Base-by-base conservation (phyloP, 2,329 filamentous ascomycete genomes). In the Magnaporthales sp. region DNA sequence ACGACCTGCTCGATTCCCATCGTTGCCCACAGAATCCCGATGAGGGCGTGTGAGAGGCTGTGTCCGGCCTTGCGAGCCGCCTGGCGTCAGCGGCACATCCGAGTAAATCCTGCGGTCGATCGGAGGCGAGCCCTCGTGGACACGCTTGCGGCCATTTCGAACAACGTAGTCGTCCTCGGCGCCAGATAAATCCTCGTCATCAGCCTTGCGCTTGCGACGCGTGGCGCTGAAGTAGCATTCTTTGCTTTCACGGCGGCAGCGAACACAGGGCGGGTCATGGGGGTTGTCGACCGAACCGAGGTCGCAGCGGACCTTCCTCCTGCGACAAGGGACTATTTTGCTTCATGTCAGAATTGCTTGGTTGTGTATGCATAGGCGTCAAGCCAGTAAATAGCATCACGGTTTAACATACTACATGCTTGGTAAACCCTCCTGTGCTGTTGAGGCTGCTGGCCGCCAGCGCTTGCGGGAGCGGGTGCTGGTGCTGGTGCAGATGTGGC, bases 201-300 rank as follows among this genome's bases (percentile, higher is more conserved):
- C 86, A 63, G 84, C 84, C 83, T 95, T 96, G 75, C 93, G 88
- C 87, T 98, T 98, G 75, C 95, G 89, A 64, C 95, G 86, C 32
- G 93, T 98, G 24, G 93, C 92, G 69, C 93, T 96, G 82, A 99
- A 99, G 84, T 90, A 96, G 81, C 95, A 99, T 73, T 97, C 90
- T 77, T 98, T 98, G 80, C 90, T 92, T 81, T 99, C 95, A 71
- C 95, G 89, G 66, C 93, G 90, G 77, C 95, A 99, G 74, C 95
- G 89, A 68, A 94, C 91, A 77, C 95, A 99, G 2, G 95, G 95
- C 66, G 94, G 94, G 73, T 96, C 92, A 77, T 93, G 89, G 27
- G 95, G 95, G 73, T 95, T 94, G 79, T 98, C 95, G 75, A 98
- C 94, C 73, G 89, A 90, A 67, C 86, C 86, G 7, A 89, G 78